Evolutionary conservation across 2,329 filamentous ascomycete species (phyloP), one percentile per base, ranked within the genome.

Genomic region (Metarhizium rileyi): DNA sequence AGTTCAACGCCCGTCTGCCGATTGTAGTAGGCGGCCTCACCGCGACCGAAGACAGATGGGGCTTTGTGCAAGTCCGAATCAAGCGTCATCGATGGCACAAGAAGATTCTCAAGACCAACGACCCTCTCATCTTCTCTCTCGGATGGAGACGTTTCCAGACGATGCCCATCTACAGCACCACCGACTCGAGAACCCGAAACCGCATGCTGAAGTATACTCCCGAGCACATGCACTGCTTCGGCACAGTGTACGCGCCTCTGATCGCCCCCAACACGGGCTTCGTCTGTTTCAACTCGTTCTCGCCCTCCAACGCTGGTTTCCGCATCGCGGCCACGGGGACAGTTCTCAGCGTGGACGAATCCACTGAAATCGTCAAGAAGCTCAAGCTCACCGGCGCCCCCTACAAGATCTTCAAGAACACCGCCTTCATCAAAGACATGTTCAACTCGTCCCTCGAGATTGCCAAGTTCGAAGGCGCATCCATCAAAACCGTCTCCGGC

Each of bases 381-480:
- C 83, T 98, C 63, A 98, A 98, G 69, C 80, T 98, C 45, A 96
- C 90, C 0, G 93, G 93, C 52, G 77, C 81, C 44, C 90, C 93
- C 1, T 94, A 93, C 78, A 97, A 97, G 72, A 94, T 97, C 68
- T 97, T 94, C 81, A 95, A 95, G 70, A 98, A 98, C 73, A 98
- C 93, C 0, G 90, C 93, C 36, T 98, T 98, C 66, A 90, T 98
- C 71, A 94, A 93, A 68, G 89, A 95, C 70, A 98, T 98, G 93
- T 98, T 98, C 76, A 90, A 81, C 63, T 84, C 86, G 1, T 78
- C 89, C 0, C 82, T 98, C 40, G 93, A 98, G 66, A 93, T 98
- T 56, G 91, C 93, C 61, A 98, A 97, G 65, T 98, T 98, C 62
- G 93, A 98, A 71, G 93, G 93, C 51, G 93, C 93, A 9, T 83